Conservation (phyloP, 1,139 yeast species). For the Saccharomyces hybrid region DNA sequence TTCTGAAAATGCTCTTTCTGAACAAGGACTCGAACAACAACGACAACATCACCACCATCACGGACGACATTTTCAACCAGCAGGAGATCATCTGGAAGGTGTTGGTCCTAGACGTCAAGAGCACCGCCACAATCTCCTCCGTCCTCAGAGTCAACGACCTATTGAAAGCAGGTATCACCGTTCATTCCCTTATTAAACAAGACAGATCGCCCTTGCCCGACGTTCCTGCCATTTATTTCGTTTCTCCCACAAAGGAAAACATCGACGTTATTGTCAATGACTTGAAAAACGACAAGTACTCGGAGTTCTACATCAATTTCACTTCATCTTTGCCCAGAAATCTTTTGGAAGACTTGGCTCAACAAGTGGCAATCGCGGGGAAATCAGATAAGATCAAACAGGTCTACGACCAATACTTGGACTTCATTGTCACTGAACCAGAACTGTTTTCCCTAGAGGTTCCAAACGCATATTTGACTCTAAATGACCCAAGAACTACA, state of each 20-base stretch:
- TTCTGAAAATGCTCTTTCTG: slow-evolving; percentile 79
- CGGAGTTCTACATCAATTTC: slow-evolving; percentile 75
- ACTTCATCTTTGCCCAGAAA: slow-evolving; percentile 72
- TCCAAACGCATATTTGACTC: slow-evolving; percentile 53
- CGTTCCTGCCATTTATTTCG: slow-evolving; percentile 88
- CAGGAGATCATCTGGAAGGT: slow-evolving; percentile 87
- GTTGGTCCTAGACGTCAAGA: slow-evolving; percentile 70
- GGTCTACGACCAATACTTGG: slow-evolving; percentile 88
- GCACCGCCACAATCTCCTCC: slow-evolving; percentile 81
- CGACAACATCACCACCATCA: slow-evolving; percentile 21
- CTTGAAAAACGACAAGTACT: slow-evolving; percentile 64
- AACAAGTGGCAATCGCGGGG: slow-evolving; percentile 65
- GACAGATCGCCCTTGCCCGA: slow-evolving; percentile 78
- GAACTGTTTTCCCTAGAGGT: slow-evolving; percentile 76
- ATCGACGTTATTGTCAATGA: slow-evolving; percentile 63
- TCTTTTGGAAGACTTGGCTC: slow-evolving; percentile 81
- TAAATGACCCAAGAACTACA: slow-evolving; percentile 62
- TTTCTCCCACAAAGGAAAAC: slow-evolving; percentile 79
- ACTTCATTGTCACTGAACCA: slow-evolving; percentile 89
- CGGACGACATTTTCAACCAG: slow-evolving; percentile 38
- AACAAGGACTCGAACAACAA: slow-evolving; percentile 40
- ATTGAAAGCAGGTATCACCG: slow-evolving; percentile 81
- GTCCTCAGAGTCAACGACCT: slow-evolving; percentile 86
- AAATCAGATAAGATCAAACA: slow-evolving; percentile 68
- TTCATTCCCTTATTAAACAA: slow-evolving; percentile 69